Conservation (phyloP, 345 rosid genomes). For the Aurinia saxatilis region DNA sequence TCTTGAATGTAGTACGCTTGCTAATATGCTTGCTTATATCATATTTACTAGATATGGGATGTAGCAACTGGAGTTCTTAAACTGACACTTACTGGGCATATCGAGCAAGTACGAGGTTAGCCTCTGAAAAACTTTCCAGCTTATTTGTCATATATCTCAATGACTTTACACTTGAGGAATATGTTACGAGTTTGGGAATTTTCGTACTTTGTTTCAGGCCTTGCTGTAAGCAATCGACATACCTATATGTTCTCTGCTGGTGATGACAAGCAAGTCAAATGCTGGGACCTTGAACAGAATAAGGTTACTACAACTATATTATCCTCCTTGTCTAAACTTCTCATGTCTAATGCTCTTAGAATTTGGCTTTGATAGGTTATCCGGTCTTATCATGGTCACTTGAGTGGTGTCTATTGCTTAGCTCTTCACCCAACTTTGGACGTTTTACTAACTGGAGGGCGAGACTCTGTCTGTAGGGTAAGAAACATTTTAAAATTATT, state of each 20-base stretch:
- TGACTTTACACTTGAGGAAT: background rate
- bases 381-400: conserved; percentile 96
- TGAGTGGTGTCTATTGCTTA: conserved; percentile 97
- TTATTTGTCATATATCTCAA: background rate
- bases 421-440: conserved; percentile 95
- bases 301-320: conserved; percentile 45
- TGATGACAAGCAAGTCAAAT: conserved; percentile 98
- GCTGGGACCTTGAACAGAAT: conserved; percentile 99
- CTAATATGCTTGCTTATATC: conserved; percentile 5
- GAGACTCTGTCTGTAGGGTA: conserved; percentile 99
- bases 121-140: conserved; percentile 5
- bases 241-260: conserved; percentile 99
- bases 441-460: conserved; percentile 89
- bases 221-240: conserved; percentile 80
- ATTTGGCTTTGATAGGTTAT: conserved; percentile 47
- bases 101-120: conserved; percentile 91
- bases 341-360: conserved; percentile 1
- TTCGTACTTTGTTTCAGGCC: conserved; percentile 63
- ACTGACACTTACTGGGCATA: conserved; percentile 94
- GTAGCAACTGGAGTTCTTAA: conserved; percentile 82
- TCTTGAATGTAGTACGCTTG: background rate
- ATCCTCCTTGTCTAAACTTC: background rate
- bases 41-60: conserved; percentile 78
- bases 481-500: background rate
- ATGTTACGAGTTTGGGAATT: background rate